These are phyloP conservation scores for Luffa aegyptiaca DNA, from an alignment of 306 rosid genomes.

Conservation along the genomic window DNA sequence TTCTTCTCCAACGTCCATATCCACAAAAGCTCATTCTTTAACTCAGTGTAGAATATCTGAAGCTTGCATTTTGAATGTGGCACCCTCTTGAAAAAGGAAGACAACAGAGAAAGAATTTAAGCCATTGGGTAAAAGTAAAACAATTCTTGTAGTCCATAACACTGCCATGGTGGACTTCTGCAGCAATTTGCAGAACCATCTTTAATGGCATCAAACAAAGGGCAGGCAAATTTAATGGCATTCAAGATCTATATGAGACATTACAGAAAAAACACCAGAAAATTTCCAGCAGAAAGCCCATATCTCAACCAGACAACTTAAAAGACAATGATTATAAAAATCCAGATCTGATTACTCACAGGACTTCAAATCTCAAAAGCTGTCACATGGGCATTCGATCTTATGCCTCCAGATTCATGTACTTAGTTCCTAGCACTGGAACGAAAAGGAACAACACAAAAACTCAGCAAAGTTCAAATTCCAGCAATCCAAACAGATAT, in stretches of 20 bases:
- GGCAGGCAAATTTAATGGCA: conserved; percentile 3
- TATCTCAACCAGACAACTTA: conserved; percentile 14
- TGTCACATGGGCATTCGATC: conserved; percentile 25
- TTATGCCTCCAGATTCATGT: conserved; percentile 24
- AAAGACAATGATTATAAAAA: not conserved
- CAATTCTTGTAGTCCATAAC: not conserved
- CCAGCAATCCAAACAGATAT: conserved; percentile 11
- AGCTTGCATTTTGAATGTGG: conserved; percentile 14
- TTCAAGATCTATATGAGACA: conserved; percentile 26
- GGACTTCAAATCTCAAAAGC: conserved; percentile 29
- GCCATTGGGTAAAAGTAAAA: not conserved
- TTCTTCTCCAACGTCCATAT: conserved; percentile 64
- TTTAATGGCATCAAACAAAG: not conserved
- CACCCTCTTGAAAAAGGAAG: not conserved
- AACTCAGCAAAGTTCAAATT: conserved; percentile 14
- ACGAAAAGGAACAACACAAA: conserved; percentile 1
- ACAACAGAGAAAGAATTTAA: not conserved
- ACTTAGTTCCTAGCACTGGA: conserved; percentile 25
- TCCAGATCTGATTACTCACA: conserved; percentile 75
- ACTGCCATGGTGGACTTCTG: not conserved
- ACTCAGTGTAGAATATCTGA: conserved; percentile 21
- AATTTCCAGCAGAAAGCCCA: conserved; percentile 1
- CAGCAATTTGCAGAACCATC: not conserved
- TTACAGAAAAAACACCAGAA: conserved; percentile 3
- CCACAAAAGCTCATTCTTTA: conserved; percentile 16